Conservation (phyloP, 352 stramenopile genomes). For the Pythium graminicola region DNA sequence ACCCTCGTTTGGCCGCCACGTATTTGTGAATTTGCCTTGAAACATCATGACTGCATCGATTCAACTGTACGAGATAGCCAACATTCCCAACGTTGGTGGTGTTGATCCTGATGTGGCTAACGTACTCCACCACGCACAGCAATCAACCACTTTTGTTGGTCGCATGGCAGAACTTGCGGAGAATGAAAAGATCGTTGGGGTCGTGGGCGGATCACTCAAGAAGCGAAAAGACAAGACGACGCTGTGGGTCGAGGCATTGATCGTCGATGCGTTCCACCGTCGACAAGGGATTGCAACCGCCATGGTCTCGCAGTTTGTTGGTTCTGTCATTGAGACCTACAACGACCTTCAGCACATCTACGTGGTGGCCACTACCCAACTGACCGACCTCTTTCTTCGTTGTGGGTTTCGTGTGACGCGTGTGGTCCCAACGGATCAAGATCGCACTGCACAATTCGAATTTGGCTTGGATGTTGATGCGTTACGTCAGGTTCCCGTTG, state of each 20-base stretch:
- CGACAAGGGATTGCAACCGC: background rate
- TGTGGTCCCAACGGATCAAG: background rate
- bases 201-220: background rate
- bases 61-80: too few species aligned
- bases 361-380: background rate
- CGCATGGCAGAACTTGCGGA: background rate
- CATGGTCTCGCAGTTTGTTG: background rate
- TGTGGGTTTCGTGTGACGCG: background rate
- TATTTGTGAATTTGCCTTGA: too few species aligned
- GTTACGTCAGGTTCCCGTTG: background rate
- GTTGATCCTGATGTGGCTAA: too few species aligned
- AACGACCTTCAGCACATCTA: background rate
- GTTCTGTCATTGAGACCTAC: background rate
- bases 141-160: too few species aligned
- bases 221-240: background rate
- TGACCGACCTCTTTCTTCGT: background rate
- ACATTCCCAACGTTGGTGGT: too few species aligned
- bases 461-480: background rate
- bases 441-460: background rate
- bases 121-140: too few species aligned
- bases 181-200: background rate
- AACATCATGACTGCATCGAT: too few species aligned
- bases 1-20: too few species aligned
- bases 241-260: background rate
- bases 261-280: background rate